A percentile compares a stretch with the other conserved stretches of the same genome.
Evolutionary conservation across 305 asterid genomes (phyloP).

Genomic region (Solanum hybrid): DNA sequence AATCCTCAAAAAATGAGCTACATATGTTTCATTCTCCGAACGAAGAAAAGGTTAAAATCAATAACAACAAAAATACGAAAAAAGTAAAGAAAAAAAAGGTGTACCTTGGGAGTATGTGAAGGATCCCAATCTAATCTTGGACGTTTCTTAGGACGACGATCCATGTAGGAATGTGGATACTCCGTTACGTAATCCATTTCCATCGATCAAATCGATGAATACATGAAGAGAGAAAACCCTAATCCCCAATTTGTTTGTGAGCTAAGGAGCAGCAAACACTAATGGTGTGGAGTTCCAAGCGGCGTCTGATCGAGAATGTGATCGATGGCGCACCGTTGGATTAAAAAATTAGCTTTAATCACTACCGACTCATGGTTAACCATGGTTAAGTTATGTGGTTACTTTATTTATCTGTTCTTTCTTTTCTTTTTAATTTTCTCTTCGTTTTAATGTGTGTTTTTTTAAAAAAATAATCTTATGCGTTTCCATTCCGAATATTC

Average conservation of each 20-base stretch:
- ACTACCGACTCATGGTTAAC: neutral
- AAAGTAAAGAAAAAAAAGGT: neutral
- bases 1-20: neutral
- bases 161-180: conserved; percentile 23
- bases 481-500: neutral
- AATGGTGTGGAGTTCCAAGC: neutral
- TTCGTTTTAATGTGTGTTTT: neutral
- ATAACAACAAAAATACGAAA: neutral
- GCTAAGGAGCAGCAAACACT: neutral
- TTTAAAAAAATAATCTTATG: neutral
- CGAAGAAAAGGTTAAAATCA: neutral
- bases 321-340: neutral
- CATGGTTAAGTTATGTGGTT: neutral
- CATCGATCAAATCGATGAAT: conserved; percentile 6
- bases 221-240: conserved; percentile 5
- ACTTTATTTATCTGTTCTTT: neutral
- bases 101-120: conserved; percentile 42
- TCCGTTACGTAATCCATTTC: conserved; percentile 27
- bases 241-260: neutral
- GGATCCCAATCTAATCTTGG: conserved; percentile 39
- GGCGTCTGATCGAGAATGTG: neutral
- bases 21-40: neutral
- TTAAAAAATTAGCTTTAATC: neutral
- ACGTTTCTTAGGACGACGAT: conserved; percentile 39
- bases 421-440: neutral